Conservation (phyloP, 805 yeast genomes). For the Metschnikowia proteae region DNA sequence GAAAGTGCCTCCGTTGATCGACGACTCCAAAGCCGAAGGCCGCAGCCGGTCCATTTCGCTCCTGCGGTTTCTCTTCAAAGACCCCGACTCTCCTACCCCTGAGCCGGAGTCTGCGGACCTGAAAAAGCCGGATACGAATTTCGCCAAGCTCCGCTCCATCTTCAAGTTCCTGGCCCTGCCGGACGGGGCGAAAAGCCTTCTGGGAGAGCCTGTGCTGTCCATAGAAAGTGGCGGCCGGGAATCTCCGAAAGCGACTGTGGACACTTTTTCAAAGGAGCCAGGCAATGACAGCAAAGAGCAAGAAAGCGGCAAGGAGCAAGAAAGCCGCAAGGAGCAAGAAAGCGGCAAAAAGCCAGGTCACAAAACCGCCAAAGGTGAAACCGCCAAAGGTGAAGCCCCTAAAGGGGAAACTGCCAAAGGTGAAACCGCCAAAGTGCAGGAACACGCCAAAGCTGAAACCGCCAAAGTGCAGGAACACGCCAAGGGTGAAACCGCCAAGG, state of each 20-base stretch:
- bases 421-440: no score
- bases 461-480: not conserved
- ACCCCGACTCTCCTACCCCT: constrained; percentile 13
- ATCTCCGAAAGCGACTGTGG: not conserved
- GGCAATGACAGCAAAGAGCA: no score
- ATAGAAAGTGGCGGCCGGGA: no score
- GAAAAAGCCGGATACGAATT: constrained; percentile 4
- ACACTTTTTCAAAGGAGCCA: no score
- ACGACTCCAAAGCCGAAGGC: constrained; percentile 1
- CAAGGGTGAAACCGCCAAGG: not conserved
- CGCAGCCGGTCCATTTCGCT: constrained; percentile 25
- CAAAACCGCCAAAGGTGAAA: no score
- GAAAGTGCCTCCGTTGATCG: constrained; percentile 15
- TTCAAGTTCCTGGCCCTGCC: constrained; percentile 15
- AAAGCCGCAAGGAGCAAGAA: no score
- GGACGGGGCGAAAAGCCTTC: constrained; percentile 6
- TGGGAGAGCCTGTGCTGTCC: no score
- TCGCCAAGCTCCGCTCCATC: constrained; percentile 8
- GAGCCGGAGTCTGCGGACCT: not conserved
- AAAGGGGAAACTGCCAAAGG: no score
- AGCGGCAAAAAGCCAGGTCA: no score
- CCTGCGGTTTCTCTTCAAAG: constrained; percentile 25
- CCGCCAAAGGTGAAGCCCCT: no score
- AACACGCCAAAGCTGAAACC: no score
- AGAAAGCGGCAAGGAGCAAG: no score